Evolutionary conservation across 1,139 yeast species (phyloP).

Genomic region (Blastobotrys malaysiensis): DNA sequence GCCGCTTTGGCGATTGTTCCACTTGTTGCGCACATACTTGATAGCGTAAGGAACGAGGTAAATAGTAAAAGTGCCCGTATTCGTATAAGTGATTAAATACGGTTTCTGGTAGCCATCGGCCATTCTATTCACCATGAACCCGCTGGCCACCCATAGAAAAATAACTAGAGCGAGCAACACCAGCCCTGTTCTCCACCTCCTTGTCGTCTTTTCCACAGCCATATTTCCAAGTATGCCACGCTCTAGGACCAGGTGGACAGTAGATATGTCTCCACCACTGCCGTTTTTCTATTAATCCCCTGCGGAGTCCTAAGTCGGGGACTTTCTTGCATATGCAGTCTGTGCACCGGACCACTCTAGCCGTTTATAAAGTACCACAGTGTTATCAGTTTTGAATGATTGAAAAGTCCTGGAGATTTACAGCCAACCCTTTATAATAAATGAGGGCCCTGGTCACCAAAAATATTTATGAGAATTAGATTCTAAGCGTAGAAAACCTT

Average conservation of each 20-base stretch:
- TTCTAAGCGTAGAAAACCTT: too few species aligned
- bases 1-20: background rate
- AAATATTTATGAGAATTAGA: too few species aligned
- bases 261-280: background rate
- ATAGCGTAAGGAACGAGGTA: conserved; percentile 58
- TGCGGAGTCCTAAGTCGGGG: background rate
- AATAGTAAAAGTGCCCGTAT: conserved; percentile 76
- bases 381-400: too few species aligned
- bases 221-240: background rate
- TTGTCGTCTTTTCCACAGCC: conserved; percentile 1
- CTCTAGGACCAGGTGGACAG: background rate
- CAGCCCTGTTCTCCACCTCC: conserved; percentile 68
- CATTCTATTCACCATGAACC: conserved; percentile 64
- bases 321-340: background rate
- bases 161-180: conserved; percentile 68
- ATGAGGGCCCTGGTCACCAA: too few species aligned
- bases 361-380: background rate
- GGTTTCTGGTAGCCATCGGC: conserved; percentile 71
- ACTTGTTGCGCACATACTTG: conserved; percentile 8
- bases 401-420: too few species aligned
- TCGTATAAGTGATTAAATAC: conserved; percentile 85
- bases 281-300: background rate
- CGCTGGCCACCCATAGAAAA: conserved; percentile 80
- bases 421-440: too few species aligned
- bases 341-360: background rate